Evolutionary conservation across 805 yeast species (phyloP).

Genomic region (Tetrapisispora taiwanensis): DNA sequence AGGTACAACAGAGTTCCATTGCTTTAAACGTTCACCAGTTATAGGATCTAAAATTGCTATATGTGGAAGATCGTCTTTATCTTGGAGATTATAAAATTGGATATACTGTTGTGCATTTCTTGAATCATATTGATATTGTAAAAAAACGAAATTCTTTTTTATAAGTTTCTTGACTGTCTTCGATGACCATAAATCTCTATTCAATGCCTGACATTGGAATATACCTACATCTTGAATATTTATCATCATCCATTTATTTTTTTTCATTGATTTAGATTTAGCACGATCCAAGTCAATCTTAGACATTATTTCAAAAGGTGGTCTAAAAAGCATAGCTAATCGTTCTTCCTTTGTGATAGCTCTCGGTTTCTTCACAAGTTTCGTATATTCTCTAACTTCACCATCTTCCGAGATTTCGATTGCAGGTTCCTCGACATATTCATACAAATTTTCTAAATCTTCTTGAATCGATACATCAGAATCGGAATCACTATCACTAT

Average conservation of each 20-base stretch:
- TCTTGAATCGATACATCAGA: constrained; percentile 29
- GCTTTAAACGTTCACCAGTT: constrained; percentile 80
- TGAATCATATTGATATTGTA: constrained; percentile 77
- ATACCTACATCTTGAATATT: constrained; percentile 81
- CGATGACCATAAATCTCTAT: constrained; percentile 89
- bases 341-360: constrained; percentile 34
- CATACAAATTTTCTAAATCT: constrained; percentile 31
- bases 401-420: constrained; percentile 30
- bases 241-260: constrained; percentile 71
- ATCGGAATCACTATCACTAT: constrained; percentile 31
- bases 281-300: constrained; percentile 64
- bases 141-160: constrained; percentile 59
- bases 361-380: constrained; percentile 20
- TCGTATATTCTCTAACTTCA: constrained; percentile 27
- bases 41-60: constrained; percentile 88
- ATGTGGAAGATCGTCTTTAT: constrained; percentile 55
- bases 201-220: constrained; percentile 80
- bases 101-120: constrained; percentile 61
- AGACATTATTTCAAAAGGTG: constrained; percentile 85
- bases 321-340: constrained; percentile 74
- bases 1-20: constrained; percentile 66
- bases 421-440: constrained; percentile 26
- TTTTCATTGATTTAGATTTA: constrained; percentile 46
- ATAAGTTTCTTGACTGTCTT: constrained; percentile 53
- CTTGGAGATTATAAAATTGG: constrained; percentile 59